Evolutionary conservation across 2,329 filamentous ascomycete species (phyloP), one percentile per base, ranked within the genome.

Genomic region (Xylaria digitata): DNA sequence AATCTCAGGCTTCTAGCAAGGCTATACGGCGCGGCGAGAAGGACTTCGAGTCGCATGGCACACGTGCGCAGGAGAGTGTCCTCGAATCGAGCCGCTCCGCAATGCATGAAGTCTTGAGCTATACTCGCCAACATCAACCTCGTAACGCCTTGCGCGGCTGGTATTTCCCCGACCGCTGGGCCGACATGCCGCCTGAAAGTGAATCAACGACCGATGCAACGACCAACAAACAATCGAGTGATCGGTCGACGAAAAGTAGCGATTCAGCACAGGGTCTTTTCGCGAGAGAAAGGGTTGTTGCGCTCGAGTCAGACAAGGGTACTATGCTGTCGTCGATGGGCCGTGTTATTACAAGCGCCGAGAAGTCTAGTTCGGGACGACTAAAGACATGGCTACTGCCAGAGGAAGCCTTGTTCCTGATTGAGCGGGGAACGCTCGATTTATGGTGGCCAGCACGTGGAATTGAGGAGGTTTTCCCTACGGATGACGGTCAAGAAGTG

Each of bases 11-110:
- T 49, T 85, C 85, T 8, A 79, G 83, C 57, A 88, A 89, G 73
- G 86, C 94, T 11, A 93, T 97, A 42, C 94, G 95, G 71, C 93
- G 94, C 70, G 96, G 96, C 67, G 94, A 97, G 78, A 99, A 99
- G 80, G 96, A 99, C 81, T 99, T 97, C 78, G 96, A 98, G 81
- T 90, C 92, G 32, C 94, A 98, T 80, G 92, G 92, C 54, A 98
- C 96, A 2, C 87, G 88, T 37, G 88, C 92, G 37, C 96, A 99
- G 80, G 89, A 90, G 71, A 85, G 87, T 63, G 87, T 90, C 8
- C 89, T 99, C 58, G 91, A 93, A 75, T 87, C 92, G 53, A 97
- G 93, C 69, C 89, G 95, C 61, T 85, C 87, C 72, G 95, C 94
- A 21, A 96, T 99, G 91, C 92, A 97, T 79, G 90, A 93, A 73